Base-by-base conservation (phyloP, 768 basidiomycete genomes). In the Tephrocybe sp. region DNA sequence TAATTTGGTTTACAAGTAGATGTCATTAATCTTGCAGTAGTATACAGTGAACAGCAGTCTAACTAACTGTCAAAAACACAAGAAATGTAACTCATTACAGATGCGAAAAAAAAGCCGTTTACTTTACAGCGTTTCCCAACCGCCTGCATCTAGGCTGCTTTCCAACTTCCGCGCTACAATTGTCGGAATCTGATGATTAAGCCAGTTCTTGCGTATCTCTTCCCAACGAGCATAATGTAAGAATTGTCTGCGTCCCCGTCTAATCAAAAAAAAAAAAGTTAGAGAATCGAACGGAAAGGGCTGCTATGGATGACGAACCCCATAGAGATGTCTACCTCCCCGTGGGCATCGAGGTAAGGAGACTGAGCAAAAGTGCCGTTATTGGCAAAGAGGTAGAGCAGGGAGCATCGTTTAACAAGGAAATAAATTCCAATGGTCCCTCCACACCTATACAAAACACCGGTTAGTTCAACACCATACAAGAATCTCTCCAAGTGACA, bases 301-400 rank as follows among this genome's bases (percentile, higher is more conserved):
- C 13, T 31, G 29, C 29, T 7, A 34, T 9, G 33, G 13, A 38
- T 8, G 19, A 33, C 76, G 49, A 58, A 92, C 94, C 91, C 83
- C 86, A 95, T 91, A 2, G 87, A 88, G 11, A 90, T 74, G 64
- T 98, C 95, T 1, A 92, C 79, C 60, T 98, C 97, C 1, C 95
- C 97, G 53, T 98, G 97, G 1, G 81, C 80, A 59, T 99, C 97
- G 33, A 98, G 77, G 60, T 97, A 98, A 0, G 95, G 94, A 24
- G 94, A 88, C 12, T 83, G 79, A 1, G 79, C 77, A 67, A 94
- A 97, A 3, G 90, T 83, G n/a, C 95, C 97, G 42, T 86, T 91
- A 53, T 83, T 84, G 24, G 86, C 86, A 60, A 92, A 94, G 15
- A 97, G 76, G 64, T 90, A 97, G 12, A 98, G 64, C 49, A 97